phyloP scores from a whole-genome alignment of 805 yeast genomes.

The Torulaspora franciscae region DNA sequence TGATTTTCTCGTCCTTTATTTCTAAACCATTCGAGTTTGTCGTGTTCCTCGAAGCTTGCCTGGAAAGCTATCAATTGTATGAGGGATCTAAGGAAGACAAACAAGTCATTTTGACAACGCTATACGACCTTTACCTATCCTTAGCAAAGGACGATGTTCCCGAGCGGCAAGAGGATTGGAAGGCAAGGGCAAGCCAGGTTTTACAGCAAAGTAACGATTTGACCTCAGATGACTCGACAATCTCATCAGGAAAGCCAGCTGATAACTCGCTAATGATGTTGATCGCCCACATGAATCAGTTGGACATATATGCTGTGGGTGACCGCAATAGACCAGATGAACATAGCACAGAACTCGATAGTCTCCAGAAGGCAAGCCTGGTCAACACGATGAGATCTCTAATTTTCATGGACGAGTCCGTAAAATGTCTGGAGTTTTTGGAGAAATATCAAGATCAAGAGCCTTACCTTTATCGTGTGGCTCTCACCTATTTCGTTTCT shows the following conservation, averaged over 20 bases:
- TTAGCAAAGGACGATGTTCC: conserved; percentile 43
- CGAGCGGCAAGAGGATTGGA: conserved; percentile 52
- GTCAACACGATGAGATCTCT: conserved; percentile 52
- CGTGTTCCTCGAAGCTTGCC: conserved; percentile 85
- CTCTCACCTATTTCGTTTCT: conserved; percentile 60
- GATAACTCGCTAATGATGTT: conserved; percentile 36
- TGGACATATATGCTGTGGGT: conserved; percentile 39
- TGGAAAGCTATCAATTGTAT: conserved; percentile 68
- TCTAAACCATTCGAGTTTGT: conserved; percentile 84
- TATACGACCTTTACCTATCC: conserved; percentile 75
- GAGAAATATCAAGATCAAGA: conserved; percentile 56
- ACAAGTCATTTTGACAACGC: conserved; percentile 66
- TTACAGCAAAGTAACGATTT: conserved; percentile 44
- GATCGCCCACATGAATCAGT: conserved; percentile 40
- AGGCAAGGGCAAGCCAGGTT: conserved; percentile 53
- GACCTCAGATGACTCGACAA: conserved; percentile 14
- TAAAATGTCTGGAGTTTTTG: conserved; percentile 52
- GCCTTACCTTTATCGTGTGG: conserved; percentile 60
- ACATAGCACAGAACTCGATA: conserved; percentile 39
- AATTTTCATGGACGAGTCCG: conserved; percentile 53
- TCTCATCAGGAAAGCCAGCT: conserved; percentile 9
- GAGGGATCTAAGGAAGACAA: conserved; percentile 67
- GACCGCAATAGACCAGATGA: conserved; percentile 42
- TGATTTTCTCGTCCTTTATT: conserved; percentile 83
- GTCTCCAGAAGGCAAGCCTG: conserved; percentile 23